Evolutionary conservation across 2,329 filamentous ascomycete genomes (phyloP).

Genomic region (Arachnomyces sp.): DNA sequence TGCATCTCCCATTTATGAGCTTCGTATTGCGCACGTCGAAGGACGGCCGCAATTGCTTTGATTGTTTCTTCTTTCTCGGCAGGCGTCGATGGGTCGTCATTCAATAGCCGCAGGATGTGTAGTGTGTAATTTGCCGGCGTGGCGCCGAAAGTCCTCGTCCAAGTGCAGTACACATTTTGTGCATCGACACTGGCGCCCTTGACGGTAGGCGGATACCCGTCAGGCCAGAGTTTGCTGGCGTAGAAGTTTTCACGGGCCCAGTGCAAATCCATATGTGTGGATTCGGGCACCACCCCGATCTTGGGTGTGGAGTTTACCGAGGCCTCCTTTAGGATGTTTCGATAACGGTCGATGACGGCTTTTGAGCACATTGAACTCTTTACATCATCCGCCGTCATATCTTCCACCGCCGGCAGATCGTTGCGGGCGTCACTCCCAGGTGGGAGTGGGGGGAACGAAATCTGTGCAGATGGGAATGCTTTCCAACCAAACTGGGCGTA

Average conservation of each 20-base stretch:
- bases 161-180: conserved; percentile 31
- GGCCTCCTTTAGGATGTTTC: conserved; percentile 49
- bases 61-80: conserved; percentile 43
- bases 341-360: conserved; percentile 59
- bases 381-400: conserved; percentile 28
- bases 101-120: conserved; percentile 36
- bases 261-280: conserved; percentile 65
- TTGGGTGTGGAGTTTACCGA: conserved; percentile 35
- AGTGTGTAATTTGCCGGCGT: conserved; percentile 29
- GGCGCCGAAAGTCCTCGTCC: conserved; percentile 34
- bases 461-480: conserved; percentile 62
- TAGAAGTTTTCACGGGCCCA: conserved; percentile 75
- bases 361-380: conserved; percentile 43
- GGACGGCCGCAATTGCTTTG: conserved; percentile 51
- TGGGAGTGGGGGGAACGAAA: conserved; percentile 49
- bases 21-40: conserved; percentile 60
- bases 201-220: conserved; percentile 41
- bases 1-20: conserved; percentile 63
- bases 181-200: conserved; percentile 60
- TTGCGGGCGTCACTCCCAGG: conserved; percentile 17
- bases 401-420: conserved; percentile 21
- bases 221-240: conserved; percentile 52
- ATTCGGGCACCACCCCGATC: conserved; percentile 61
- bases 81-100: conserved; percentile 30
- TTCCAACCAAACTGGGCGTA: conserved; percentile 73